Evolutionary conservation across 1,284 basidiomycete genomes (phyloP).

Genomic region (Tilletiopsis washingtonensis): DNA sequence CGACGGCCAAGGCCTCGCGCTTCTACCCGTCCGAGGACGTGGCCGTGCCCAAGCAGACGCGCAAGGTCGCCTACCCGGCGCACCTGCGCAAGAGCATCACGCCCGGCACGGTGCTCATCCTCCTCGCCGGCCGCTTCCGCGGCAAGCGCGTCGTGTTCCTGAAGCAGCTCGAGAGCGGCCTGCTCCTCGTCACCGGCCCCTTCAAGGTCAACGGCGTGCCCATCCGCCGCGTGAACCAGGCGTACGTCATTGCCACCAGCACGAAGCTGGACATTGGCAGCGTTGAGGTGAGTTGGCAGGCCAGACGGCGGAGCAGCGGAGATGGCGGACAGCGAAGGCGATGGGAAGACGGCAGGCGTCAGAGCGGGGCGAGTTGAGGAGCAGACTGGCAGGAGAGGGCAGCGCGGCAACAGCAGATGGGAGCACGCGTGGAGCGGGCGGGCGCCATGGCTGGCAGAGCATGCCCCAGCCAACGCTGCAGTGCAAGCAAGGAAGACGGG

Average conservation of each 20-base stretch:
- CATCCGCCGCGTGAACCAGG: constrained; percentile 94
- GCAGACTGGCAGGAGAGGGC: too few relatives aligned
- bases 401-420: too few relatives aligned
- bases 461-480: too few relatives aligned
- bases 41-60: constrained; percentile 75
- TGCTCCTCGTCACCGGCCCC: constrained; percentile 92
- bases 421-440: too few relatives aligned
- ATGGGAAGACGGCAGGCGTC: too few relatives aligned
- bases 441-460: too few relatives aligned
- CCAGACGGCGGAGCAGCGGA: background rate
- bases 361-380: too few relatives aligned
- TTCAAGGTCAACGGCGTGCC: constrained; percentile 99
- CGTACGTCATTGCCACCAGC: constrained; percentile 97
- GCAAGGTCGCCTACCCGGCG: constrained; percentile 68
- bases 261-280: constrained; percentile 81
- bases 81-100: constrained; percentile 76
- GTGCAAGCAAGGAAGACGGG: too few relatives aligned
- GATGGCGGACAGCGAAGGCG: background rate
- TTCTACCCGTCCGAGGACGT: constrained; percentile 98
- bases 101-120: constrained; percentile 89
- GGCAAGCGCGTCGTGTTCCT: constrained; percentile 98
- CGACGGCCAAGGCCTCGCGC: constrained; percentile 76
- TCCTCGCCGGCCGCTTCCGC: constrained; percentile 94
- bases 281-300: constrained; percentile 58
- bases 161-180: constrained; percentile 88